These are phyloP conservation scores for Coniochaeta hoffmannii DNA, from an alignment of 2,329 filamentous ascomycete species.

Conservation along the genomic window DNA sequence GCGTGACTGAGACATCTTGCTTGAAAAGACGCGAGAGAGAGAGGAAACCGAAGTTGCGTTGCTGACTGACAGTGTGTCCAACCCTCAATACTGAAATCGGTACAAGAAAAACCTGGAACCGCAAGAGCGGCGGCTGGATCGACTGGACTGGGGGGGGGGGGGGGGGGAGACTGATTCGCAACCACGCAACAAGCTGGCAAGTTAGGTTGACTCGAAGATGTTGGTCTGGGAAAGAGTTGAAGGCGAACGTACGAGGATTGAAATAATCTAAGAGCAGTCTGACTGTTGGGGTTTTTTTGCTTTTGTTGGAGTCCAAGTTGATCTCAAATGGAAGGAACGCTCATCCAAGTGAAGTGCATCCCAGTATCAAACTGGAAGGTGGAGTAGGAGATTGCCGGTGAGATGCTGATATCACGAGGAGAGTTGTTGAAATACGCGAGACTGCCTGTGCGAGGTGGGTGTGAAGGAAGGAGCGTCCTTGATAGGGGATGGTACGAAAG, in stretches of 20 bases:
- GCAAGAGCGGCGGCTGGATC: background rate
- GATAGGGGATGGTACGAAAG: too few species aligned
- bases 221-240: background rate
- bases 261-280: background rate
- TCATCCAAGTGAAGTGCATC: background rate
- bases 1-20: constrained; percentile 29
- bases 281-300: background rate
- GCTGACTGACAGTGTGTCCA: background rate
- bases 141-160: too few species aligned
- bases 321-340: background rate
- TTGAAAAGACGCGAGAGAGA: background rate
- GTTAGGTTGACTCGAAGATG: background rate
- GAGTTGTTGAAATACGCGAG: background rate
- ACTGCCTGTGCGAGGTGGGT: background rate
- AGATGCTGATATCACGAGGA: too few species aligned
- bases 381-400: background rate
- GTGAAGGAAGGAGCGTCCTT: background rate
- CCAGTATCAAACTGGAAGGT: constrained; percentile 5
- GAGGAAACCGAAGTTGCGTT: background rate
- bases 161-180: background rate
- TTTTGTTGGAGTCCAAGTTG: background rate
- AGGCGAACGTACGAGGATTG: background rate
- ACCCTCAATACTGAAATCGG: background rate
- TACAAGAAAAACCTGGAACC: background rate
- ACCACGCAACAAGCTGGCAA: background rate